Conservation (phyloP, 805 yeast genomes). For the Metschnikowia lunata region DNA sequence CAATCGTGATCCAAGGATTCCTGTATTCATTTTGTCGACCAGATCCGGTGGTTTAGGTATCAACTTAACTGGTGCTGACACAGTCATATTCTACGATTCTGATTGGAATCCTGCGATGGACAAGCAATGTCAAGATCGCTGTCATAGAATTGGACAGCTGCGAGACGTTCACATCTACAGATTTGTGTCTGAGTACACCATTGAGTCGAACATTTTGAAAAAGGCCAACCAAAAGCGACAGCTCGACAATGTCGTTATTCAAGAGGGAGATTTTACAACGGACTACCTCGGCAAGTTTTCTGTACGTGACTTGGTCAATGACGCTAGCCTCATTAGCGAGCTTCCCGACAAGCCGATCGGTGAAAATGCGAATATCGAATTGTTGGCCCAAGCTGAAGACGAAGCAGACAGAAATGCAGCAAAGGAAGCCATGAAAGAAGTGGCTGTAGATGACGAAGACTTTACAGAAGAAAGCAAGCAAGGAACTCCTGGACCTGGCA, state of each 20-base stretch:
- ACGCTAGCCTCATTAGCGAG: slow-evolving; percentile 36
- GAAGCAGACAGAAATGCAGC: slow-evolving; percentile 91
- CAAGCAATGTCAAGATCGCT: slow-evolving; percentile 97
- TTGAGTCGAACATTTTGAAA: slow-evolving; percentile 88
- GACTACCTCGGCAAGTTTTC: slow-evolving; percentile 89
- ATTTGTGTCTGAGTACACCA: slow-evolving; percentile 92
- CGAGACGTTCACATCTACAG: slow-evolving; percentile 97
- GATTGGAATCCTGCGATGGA: slow-evolving; percentile 99
- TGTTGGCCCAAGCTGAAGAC: slow-evolving; percentile 91
- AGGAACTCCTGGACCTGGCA: slow-evolving; percentile 26
- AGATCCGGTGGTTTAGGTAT: slow-evolving; percentile 99
- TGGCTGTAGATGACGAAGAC: slow-evolving; percentile 79
- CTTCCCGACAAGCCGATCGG: slow-evolving; percentile 42
- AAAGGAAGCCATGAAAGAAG: slow-evolving; percentile 80
- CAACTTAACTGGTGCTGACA: slow-evolving; percentile 96
- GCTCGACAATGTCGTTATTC: slow-evolving; percentile 90
- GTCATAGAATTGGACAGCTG: slow-evolving; percentile 98
- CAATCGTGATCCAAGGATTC: slow-evolving; percentile 78
- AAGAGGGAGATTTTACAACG: slow-evolving; percentile 97
- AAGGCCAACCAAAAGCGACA: slow-evolving; percentile 95
- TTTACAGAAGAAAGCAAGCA: slow-evolving; percentile 51
- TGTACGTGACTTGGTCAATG: slow-evolving; percentile 79
- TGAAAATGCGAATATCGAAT: slow-evolving; percentile 41
- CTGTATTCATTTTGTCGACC: slow-evolving; percentile 88
- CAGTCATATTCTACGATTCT: slow-evolving; percentile 95